Evolutionary conservation across 352 stramenopile species (phyloP).

Genomic region (Phytopythium oedochilum): DNA sequence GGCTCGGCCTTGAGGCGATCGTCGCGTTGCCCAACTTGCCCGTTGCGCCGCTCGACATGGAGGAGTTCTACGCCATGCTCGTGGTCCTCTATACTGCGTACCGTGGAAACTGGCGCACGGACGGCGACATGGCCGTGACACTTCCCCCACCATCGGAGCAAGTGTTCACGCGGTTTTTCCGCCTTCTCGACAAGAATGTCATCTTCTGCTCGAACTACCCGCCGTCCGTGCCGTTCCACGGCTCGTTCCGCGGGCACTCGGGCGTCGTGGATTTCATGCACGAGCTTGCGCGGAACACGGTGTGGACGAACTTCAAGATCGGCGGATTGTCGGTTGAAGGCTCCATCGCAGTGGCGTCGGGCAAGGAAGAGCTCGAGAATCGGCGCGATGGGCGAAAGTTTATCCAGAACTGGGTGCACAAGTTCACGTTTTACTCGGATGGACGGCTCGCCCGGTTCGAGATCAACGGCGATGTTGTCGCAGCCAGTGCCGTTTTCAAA

Average conservation of each 20-base stretch:
- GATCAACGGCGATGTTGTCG: constrained; percentile 86
- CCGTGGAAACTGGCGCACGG: constrained; percentile 74
- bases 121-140: constrained; percentile 86
- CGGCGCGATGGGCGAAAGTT: constrained; percentile 78
- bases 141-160: constrained; percentile 80
- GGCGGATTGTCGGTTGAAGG: constrained; percentile 78
- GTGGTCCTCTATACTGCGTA: constrained; percentile 82
- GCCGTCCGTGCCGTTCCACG: constrained; percentile 84
- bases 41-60: constrained; percentile 78
- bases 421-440: constrained; percentile 86
- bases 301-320: constrained; percentile 88
- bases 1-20: constrained; percentile 76
- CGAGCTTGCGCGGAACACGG: constrained; percentile 71
- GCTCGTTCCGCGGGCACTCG: constrained; percentile 64
- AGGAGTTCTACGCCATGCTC: constrained; percentile 89
- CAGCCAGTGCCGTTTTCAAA: constrained; percentile 84
- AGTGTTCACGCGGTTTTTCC: constrained; percentile 86
- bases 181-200: constrained; percentile 78
- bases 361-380: constrained; percentile 86
- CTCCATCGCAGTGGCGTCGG: constrained; percentile 75
- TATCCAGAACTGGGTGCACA: constrained; percentile 89
- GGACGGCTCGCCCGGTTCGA: constrained; percentile 81
- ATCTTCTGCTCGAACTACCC: constrained; percentile 89
- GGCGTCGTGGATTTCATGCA: constrained; percentile 79
- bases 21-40: constrained; percentile 78